Evolutionary conservation across 208 protist genomes (phyloP).

Genomic region (Herpetomonas tarakana): DNA sequence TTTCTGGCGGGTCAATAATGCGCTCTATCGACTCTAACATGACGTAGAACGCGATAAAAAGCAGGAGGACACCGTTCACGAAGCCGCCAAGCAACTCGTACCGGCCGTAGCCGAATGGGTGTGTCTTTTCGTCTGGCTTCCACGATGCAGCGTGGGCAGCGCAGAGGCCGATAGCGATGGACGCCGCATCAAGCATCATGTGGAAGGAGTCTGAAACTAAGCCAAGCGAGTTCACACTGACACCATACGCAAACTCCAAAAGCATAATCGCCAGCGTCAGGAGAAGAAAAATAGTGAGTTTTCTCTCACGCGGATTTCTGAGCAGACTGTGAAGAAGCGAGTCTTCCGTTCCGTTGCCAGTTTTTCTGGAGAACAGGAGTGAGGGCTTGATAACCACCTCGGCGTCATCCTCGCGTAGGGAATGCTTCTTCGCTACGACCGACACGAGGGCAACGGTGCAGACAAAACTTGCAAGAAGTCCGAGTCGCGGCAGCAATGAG

Average conservation of each 20-base stretch:
- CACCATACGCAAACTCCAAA: constrained; percentile 83
- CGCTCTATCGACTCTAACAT: constrained; percentile 78
- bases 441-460: background rate
- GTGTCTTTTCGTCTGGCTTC: constrained; percentile 67
- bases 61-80: constrained; percentile 81
- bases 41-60: constrained; percentile 79
- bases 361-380: background rate
- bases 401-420: background rate
- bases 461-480: background rate
- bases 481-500: background rate
- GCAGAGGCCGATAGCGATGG: constrained; percentile 92
- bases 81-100: constrained; percentile 86
- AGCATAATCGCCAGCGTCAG: constrained; percentile 75
- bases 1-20: constrained; percentile 72
- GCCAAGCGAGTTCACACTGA: constrained; percentile 75
- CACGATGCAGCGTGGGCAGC: constrained; percentile 93
- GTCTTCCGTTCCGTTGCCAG: background rate
- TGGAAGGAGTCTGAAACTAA: constrained; percentile 97
- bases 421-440: background rate
- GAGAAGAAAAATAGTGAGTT: constrained; percentile 64
- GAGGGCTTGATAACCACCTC: background rate
- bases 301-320: constrained; percentile 28
- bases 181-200: constrained; percentile 97
- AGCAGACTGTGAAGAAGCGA: background rate
- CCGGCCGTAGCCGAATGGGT: constrained; percentile 79